Base-by-base conservation (phyloP, 768 basidiomycete genomes). In the Antrodiella citrinella region DNA sequence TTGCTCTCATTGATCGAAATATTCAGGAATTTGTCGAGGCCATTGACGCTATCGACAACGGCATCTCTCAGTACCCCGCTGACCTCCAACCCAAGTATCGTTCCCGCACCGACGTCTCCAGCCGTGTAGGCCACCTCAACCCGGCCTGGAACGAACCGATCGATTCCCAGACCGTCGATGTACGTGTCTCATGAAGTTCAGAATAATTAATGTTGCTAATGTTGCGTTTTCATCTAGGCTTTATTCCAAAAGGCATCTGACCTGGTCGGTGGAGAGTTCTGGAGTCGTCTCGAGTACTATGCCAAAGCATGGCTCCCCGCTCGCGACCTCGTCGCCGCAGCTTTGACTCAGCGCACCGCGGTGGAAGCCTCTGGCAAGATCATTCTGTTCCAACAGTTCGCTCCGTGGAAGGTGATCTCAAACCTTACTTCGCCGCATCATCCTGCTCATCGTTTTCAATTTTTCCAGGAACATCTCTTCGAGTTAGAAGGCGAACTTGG, bases 41-140 rank as follows among this genome's bases (percentile, higher is more conserved):
- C 9, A 82, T 97, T 54, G 94, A 96, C 66, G 95, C 78, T 3
- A 85, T 93, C 63, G 95, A 99, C 71, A 99, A 99, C 62, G 95
- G 95, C 15, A 79, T 99, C 56, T 76, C 82, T 2, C 88, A 91
- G 61, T 93, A 89, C 65, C 72, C 82, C 2, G 66, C 72, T 2
- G 81, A 83, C 47, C 63, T 85, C 49, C 71, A 77, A 54, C 78
- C 86, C 7, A 75, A 70, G 51, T 99, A 98, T 69, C 76, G 77
- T 55, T 82, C 71, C 55, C 72, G 81, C 43, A 95, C 94, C 11
- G 90, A 95, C 66, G 69, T 99, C 4, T 86, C 88, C 12, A 81
- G 81, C 56, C 82, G 95, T 51, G 86, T 99, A 21, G 81, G 78
- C 4, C 71, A 74, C 58, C 76, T 98, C 45, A 99, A 99, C 66